Evolutionary conservation across 768 basidiomycete genomes (phyloP), one percentile per base, ranked within the genome.

Genomic region (Kwoniella newhampshirensis): DNA sequence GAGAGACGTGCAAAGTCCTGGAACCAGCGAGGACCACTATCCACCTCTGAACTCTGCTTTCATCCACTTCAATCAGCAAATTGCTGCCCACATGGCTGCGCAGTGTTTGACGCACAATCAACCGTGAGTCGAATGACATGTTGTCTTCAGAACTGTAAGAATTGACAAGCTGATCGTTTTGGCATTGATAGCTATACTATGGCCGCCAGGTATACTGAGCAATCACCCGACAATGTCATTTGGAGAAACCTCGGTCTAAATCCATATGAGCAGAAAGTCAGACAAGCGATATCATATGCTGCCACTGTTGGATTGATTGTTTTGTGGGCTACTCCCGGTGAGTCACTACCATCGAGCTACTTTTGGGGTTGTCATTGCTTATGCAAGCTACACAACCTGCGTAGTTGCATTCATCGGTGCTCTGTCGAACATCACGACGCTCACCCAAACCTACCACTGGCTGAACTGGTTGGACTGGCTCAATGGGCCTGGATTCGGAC

Each of bases 241-340:
- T 98, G 94, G 93, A 77, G 81, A 3, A 97, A 96, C 73, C 80
- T 99, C 8, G 82, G 84, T 27, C 74, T 98, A 79, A 94, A 93
- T 71, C 87, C 91, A 0, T 97, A 96, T 66, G 90, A 93, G 74
- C 81, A 81, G 61, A 85, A 85, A 68, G 78, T 87, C 42, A 84
- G 91, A 25, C 68, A 78, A 57, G 81, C 80, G 17, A 78, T 89
- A 44, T 86, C 85, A 39, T 94, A 87, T 75, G 84, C 84, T 0
- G 78, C 82, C 2, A 96, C 93, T 0, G 82, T 84, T 11, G 92
- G 80, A 0, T 77, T 98, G 41, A 88, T 97, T 71, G 79, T 96
- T 53, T 77, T 89, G 44, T 98, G 92, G 92, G 82, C 90, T 0
- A 81, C 94, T 75, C 91, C 92, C 50, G 85, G 85, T 85, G 48